Evolutionary conservation across 106 monocot species (phyloP).

Genomic region (Phalaenopsis equestris): DNA sequence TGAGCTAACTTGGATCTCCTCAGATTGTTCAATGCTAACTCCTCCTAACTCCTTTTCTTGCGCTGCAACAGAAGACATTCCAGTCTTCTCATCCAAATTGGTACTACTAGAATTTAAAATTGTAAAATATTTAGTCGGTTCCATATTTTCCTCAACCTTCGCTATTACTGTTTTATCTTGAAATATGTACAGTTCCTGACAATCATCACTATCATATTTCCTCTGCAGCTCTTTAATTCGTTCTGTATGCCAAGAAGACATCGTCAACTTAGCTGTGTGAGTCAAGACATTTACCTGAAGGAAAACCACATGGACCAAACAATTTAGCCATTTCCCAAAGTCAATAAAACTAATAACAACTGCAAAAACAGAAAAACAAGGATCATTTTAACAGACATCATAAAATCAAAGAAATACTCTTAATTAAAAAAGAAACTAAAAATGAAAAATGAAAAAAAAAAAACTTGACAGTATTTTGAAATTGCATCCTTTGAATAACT

Average conservation of each 20-base stretch:
- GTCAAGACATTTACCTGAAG: slow-evolving; percentile 35
- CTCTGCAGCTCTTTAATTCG: slow-evolving; percentile 24
- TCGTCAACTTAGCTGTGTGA: slow-evolving; percentile 26
- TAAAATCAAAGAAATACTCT: not conserved
- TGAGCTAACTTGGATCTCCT: not conserved
- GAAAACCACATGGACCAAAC: not conserved
- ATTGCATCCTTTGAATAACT: not conserved
- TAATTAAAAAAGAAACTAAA: not conserved
- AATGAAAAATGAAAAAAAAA: not conserved
- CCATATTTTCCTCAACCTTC: not conserved
- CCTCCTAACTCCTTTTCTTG: not conserved
- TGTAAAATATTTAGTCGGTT: not conserved
- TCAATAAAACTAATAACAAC: not conserved
- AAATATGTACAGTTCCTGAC: slow-evolving; percentile 23
- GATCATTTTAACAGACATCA: not conserved
- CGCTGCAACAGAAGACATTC: not conserved
- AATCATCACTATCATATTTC: slow-evolving; percentile 24
- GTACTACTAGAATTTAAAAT: not conserved
- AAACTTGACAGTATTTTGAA: not conserved
- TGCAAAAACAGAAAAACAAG: not conserved
- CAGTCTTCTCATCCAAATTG: slow-evolving; percentile 2
- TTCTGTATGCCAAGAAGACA: slow-evolving; percentile 23
- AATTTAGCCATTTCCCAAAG: not conserved
- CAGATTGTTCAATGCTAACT: not conserved
- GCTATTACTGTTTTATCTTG: not conserved